Evolutionary conservation across 169 alveolate genomes (phyloP), one percentile per base, ranked within the genome.

Genomic region (Plasmodium inui): DNA sequence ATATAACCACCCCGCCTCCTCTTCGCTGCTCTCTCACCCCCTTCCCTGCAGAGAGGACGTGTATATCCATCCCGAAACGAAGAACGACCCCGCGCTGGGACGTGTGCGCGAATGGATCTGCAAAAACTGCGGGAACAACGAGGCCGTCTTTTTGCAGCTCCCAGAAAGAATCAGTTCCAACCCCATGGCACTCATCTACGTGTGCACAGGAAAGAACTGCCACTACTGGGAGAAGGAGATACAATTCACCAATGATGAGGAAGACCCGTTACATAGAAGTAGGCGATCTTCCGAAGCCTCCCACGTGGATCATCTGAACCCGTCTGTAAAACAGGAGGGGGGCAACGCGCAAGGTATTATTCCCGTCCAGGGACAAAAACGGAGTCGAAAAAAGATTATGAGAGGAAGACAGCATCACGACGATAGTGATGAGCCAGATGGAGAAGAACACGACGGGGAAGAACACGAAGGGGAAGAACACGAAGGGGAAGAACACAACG

Each of bases 141-240:
- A 96, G 78, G 98, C 98, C 1, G 98, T 98, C 14, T 98, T 97
- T 91, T 97, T 98, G 83, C 99, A 98, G 82, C 93, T 98, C 5
- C 98, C 99, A 0, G 99, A 98, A 92, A 74, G 98, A 39, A 97
- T 97, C 0, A 95, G 98, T 14, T 97, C 96, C 82, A 98, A 97
- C 39, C 98, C 99, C 14, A 98, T 98, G 99, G 97, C 98, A 41
- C 96, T 98, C 17, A 99, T 97, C 19, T 98, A 96, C 91, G 99
- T 98, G 19, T 98, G 99, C 96, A 94, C 96, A 50, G 96, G 95
- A 61, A 93, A 96, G 19, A 97, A 97, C 19, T 96, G 97, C 32
- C 96, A 95, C 14, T 95, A 95, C 78, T 96, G 96, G 96, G 95
- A 82, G 17, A 96, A 96, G 83, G 86, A 85, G 41, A 76, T 76